phyloP scores from a whole-genome alignment of 495 filamentous ascomycete genomes.

The Aspergillus affinis region DNA sequence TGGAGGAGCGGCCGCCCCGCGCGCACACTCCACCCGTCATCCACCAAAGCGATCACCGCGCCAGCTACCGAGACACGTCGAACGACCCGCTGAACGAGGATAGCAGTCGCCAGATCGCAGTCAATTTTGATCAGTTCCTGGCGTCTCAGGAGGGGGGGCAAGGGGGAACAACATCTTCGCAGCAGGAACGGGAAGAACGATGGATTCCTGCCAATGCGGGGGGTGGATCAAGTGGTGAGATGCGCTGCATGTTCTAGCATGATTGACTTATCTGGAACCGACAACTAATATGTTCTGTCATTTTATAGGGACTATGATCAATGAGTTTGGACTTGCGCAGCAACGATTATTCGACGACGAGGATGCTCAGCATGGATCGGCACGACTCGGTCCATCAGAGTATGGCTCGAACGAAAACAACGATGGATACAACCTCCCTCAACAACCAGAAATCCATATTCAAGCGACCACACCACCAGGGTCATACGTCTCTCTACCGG shows the following conservation, averaged over 20 bases:
- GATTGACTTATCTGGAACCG: not conserved
- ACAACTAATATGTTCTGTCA: not conserved
- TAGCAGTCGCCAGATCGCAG: conserved; percentile 20
- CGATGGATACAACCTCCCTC: not conserved
- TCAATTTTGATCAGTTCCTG: conserved; percentile 45
- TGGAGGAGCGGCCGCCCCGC: conserved; percentile 28
- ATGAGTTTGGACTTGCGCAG: conserved; percentile 40
- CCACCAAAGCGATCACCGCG: not conserved
- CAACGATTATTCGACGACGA: conserved; percentile 39
- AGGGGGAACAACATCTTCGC: conserved; percentile 27
- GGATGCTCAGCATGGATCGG: conserved; percentile 21
- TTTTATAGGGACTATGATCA: conserved; percentile 37
- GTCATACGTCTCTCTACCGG: not conserved
- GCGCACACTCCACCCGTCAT: conserved; percentile 14
- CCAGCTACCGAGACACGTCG: not conserved
- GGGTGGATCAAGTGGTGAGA: conserved; percentile 38
- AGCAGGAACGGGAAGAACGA: conserved; percentile 40
- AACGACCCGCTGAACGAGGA: conserved; percentile 8
- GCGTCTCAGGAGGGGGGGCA: conserved; percentile 32
- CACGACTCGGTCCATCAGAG: conserved; percentile 1
- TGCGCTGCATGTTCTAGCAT: not conserved
- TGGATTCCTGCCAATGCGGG: conserved; percentile 38
- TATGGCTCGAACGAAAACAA: not conserved
- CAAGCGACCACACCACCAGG: not conserved
- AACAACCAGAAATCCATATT: not conserved